These are phyloP conservation scores for Phialocephala subalpina DNA, from an alignment of 2,329 filamentous ascomycete genomes.

Conservation along the genomic window DNA sequence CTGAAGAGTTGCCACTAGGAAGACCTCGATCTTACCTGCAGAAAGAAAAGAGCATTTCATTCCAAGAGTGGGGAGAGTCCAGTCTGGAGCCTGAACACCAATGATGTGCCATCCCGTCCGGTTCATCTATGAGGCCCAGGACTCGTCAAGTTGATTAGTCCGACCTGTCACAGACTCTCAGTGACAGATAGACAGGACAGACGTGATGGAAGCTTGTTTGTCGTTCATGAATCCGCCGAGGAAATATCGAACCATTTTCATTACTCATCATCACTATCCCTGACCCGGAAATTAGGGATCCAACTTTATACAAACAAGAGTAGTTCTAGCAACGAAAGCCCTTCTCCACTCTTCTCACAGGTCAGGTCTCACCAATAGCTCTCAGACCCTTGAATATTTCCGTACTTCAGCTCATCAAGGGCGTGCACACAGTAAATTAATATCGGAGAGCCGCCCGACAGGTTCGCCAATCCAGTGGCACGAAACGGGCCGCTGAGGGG, in stretches of 20 bases:
- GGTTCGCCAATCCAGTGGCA: conserved; percentile 5
- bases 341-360: neutral
- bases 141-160: neutral
- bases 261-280: conserved; percentile 7
- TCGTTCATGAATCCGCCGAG: neutral
- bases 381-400: neutral
- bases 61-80: neutral
- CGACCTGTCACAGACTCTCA: neutral
- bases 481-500: conserved; percentile 19
- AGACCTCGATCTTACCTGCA: neutral
- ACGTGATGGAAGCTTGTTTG: neutral
- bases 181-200: neutral
- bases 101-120: neutral
- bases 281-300: neutral
- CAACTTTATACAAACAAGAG: neutral
- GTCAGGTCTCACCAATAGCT: neutral
- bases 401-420: neutral
- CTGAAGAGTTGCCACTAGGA: conserved; percentile 1
- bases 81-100: neutral
- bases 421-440: conserved; percentile 2
- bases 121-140: neutral
- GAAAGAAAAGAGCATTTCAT: neutral
- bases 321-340: neutral
- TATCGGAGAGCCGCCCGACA: neutral
- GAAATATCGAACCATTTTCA: neutral